Conservation (phyloP, 768 basidiomycete species). For the Tulasnella sp. region DNA sequence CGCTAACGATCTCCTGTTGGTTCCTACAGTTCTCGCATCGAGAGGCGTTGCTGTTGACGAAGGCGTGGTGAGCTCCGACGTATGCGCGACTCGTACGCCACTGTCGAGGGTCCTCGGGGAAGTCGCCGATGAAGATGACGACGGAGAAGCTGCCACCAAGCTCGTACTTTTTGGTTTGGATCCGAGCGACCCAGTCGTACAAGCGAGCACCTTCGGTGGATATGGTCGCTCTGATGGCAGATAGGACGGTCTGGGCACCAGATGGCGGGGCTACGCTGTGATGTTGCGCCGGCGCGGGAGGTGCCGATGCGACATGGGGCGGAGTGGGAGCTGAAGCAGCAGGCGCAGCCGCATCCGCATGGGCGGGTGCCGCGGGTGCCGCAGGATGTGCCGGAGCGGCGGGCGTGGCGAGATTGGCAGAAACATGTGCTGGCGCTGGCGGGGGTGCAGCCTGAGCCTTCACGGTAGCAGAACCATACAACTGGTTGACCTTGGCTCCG, state of each 20-base stretch:
- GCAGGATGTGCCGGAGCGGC: too few species aligned
- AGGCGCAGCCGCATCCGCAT: background rate
- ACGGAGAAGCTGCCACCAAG: slow-evolving; percentile 36
- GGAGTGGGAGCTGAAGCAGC: too few species aligned
- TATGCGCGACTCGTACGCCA: background rate
- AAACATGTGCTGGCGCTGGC: too few species aligned
- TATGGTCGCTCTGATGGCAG: too few species aligned
- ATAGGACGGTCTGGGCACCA: too few species aligned
- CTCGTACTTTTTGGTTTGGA: slow-evolving; percentile 35
- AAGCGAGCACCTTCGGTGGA: too few species aligned
- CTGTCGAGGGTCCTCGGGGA: slow-evolving; percentile 21
- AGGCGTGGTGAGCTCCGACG: slow-evolving; percentile 8
- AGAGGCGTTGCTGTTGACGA: background rate
- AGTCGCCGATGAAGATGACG: slow-evolving; percentile 37
- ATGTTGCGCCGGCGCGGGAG: too few species aligned
- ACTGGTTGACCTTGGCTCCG: background rate
- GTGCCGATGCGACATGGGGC: too few species aligned
- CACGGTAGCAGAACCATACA: background rate
- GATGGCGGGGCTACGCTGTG: too few species aligned
- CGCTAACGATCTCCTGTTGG: background rate
- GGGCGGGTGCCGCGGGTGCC: background rate
- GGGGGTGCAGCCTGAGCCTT: too few species aligned
- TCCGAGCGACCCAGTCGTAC: slow-evolving; percentile 37
- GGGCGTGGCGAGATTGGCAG: too few species aligned
- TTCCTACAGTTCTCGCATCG: background rate